Percentiles rank a stretch among this genome's conserved stretches.
These are phyloP conservation scores for Ceratocystis ficicola DNA, from an alignment of 2,329 filamentous ascomycete genomes.

Conservation along the genomic window DNA sequence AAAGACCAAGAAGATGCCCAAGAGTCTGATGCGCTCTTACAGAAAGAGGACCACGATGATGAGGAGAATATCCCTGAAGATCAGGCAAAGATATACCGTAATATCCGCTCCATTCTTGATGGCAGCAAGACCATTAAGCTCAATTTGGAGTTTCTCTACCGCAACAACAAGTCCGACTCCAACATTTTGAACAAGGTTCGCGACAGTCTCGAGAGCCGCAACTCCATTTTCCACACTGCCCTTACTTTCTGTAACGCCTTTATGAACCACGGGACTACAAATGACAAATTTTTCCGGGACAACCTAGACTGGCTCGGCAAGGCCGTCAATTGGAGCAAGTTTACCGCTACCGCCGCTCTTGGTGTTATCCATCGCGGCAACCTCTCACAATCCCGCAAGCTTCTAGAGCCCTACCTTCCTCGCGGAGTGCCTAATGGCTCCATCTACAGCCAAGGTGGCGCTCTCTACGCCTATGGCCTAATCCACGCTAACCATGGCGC, in stretches of 20 bases:
- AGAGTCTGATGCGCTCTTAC: constrained; percentile 40
- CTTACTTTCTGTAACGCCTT: constrained; percentile 97
- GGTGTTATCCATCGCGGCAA: constrained; percentile 97
- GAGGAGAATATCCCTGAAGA: constrained; percentile 43
- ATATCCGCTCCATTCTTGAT: constrained; percentile 59
- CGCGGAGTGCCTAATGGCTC: constrained; percentile 67
- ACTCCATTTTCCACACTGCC: constrained; percentile 96
- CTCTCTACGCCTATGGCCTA: constrained; percentile 84
- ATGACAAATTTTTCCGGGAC: constrained; percentile 96
- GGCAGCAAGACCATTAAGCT: constrained; percentile 89
- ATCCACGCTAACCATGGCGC: constrained; percentile 97
- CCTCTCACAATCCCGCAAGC: constrained; percentile 79
- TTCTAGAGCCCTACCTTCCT: constrained; percentile 88
- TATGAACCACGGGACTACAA: constrained; percentile 97
- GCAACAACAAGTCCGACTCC: constrained; percentile 86
- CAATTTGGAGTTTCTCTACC: constrained; percentile 91
- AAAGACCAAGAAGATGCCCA: constrained; percentile 35
- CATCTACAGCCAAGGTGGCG: constrained; percentile 90
- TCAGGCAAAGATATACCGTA: constrained; percentile 45
- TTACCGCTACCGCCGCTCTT: constrained; percentile 88
- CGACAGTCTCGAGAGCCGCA: constrained; percentile 87
- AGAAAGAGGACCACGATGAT: constrained; percentile 41
- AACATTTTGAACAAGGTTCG: constrained; percentile 91
- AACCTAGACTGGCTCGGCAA: constrained; percentile 97
- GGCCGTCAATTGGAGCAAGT: constrained; percentile 99